These are phyloP conservation scores for Acacia melanoxylon DNA, from an alignment of 306 rosid genomes.

Conservation along the genomic window DNA sequence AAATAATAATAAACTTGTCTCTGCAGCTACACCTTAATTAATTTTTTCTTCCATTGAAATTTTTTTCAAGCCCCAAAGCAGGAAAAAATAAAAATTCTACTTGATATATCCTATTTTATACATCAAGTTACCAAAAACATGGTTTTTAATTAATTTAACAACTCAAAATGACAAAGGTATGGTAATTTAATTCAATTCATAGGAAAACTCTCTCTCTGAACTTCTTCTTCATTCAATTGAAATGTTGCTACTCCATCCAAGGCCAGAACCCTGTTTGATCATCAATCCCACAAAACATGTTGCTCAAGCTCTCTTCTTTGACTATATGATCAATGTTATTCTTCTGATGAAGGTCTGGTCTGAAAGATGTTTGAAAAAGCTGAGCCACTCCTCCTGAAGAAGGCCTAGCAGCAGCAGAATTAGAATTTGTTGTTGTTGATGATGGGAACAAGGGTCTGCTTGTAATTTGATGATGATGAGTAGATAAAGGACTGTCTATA, in stretches of 20 bases:
- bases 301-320: constrained; percentile 79
- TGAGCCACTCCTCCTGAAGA: constrained; percentile 48
- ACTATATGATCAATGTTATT: constrained; percentile 49
- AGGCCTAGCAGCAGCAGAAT: constrained; percentile 53
- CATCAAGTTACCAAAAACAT: constrained; percentile 53
- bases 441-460: constrained; percentile 64
- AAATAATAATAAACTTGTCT: background rate
- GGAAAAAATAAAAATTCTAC: constrained; percentile 36
- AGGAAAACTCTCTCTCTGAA: background rate
- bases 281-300: constrained; percentile 82
- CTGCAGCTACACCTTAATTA: constrained; percentile 8
- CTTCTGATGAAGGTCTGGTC: constrained; percentile 71
- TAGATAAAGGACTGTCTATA: constrained; percentile 73
- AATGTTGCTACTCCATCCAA: constrained; percentile 86
- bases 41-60: constrained; percentile 45
- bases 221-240: constrained; percentile 50
- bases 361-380: constrained; percentile 67
- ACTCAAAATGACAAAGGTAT: constrained; percentile 35
- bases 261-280: constrained; percentile 93
- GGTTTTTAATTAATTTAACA: constrained; percentile 22
- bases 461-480: constrained; percentile 38
- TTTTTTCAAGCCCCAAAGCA: constrained; percentile 28
- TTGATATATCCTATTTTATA: constrained; percentile 51
- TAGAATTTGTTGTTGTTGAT: constrained; percentile 28
- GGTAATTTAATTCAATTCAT: constrained; percentile 30